Evolutionary conservation across 805 yeast genomes (phyloP).

Genomic region (Pichia insulana): DNA sequence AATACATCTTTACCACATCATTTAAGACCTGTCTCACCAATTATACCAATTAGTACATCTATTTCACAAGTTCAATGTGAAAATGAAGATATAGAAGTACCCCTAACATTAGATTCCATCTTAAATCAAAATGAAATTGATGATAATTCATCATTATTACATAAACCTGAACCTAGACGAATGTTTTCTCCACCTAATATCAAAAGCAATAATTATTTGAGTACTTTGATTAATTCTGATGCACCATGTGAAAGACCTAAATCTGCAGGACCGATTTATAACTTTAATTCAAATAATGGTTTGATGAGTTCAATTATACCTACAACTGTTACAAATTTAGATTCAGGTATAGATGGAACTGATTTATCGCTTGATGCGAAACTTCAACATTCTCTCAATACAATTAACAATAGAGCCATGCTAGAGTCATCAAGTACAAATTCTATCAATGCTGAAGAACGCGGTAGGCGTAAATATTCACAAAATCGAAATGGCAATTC

Average conservation of each 20-base stretch:
- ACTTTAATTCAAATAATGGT: neutral
- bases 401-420: conserved; percentile 21
- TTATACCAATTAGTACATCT: conserved; percentile 20
- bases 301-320: conserved; percentile 11
- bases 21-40: conserved; percentile 26
- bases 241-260: conserved; percentile 30
- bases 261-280: conserved; percentile 35
- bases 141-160: conserved; percentile 1
- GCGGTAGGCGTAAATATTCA: conserved; percentile 9
- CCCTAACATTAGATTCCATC: conserved; percentile 32
- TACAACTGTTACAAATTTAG: conserved; percentile 12
- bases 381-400: conserved; percentile 22
- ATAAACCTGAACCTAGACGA: conserved; percentile 9
- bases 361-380: conserved; percentile 18
- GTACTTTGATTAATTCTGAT: conserved; percentile 5
- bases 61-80: conserved; percentile 2
- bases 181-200: conserved; percentile 8
- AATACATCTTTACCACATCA: conserved; percentile 12
- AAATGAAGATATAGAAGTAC: conserved; percentile 18
- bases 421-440: conserved; percentile 15
- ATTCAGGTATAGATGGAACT: conserved; percentile 19
- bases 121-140: conserved; percentile 20
- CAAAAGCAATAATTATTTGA: conserved; percentile 4
- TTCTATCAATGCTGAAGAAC: conserved; percentile 2
- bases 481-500: conserved; percentile 4